These are phyloP conservation scores for Ascomycota sp. DNA, from an alignment of 2,329 filamentous ascomycete genomes.

Conservation along the genomic window DNA sequence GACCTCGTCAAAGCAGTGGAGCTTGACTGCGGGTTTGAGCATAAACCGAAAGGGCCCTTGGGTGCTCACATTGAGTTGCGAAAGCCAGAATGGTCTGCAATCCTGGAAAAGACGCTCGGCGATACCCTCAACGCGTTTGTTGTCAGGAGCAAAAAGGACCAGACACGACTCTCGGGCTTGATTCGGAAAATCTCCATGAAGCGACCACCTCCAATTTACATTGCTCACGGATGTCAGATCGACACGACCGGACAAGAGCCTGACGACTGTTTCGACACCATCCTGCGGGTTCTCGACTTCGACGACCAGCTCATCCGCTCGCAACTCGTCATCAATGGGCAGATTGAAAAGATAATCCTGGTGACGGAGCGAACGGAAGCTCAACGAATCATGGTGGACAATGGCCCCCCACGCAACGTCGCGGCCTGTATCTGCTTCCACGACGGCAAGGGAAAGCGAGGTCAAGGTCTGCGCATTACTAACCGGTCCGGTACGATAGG, in stretches of 20 bases:
- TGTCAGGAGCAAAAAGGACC: slow-evolving; percentile 58
- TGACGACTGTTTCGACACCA: slow-evolving; percentile 49
- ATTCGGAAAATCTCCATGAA: slow-evolving; percentile 42
- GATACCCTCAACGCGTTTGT: slow-evolving; percentile 53
- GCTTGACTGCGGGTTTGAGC: slow-evolving; percentile 44
- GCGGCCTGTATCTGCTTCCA: slow-evolving; percentile 50
- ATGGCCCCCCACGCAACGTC: slow-evolving; percentile 45
- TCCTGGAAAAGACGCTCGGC: slow-evolving; percentile 65
- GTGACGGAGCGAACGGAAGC: slow-evolving; percentile 49
- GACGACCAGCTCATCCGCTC: slow-evolving; percentile 61
- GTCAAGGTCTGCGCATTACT: slow-evolving; percentile 38
- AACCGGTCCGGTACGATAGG: slow-evolving; percentile 19
- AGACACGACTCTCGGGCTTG: slow-evolving; percentile 42
- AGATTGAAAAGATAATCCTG: slow-evolving; percentile 69
- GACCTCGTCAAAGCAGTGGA: slow-evolving; percentile 48
- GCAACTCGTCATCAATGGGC: slow-evolving; percentile 63
- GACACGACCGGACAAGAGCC: slow-evolving; percentile 41
- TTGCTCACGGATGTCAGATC: slow-evolving; percentile 15
- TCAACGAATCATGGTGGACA: slow-evolving; percentile 45
- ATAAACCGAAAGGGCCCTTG: slow-evolving; percentile 65
- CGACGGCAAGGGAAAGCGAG: slow-evolving; percentile 30
- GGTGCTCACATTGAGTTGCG: slow-evolving; percentile 57
- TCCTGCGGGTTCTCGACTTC: slow-evolving; percentile 62
- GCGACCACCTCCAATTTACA: slow-evolving; percentile 16
- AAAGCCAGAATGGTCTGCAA: slow-evolving; percentile 63